phyloP scores from a whole-genome alignment of 1,139 yeast genomes.

The Eremothecium coryli region DNA sequence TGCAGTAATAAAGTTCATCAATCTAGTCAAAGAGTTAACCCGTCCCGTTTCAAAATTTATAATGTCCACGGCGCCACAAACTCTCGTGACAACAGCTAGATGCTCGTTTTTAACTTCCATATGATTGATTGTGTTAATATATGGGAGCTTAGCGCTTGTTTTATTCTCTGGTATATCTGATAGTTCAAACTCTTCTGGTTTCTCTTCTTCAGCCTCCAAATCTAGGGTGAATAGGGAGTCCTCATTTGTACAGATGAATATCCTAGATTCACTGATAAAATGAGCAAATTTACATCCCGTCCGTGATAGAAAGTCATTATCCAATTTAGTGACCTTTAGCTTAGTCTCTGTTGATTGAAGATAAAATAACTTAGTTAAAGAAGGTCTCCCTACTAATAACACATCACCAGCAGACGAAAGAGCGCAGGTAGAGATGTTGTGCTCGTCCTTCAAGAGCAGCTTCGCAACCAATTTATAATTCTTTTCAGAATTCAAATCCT shows the following conservation, averaged over 20 bases:
- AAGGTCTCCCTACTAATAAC: slow-evolving; percentile 63
- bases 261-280: slow-evolving; percentile 37
- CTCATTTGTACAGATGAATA: slow-evolving; percentile 55
- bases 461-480: slow-evolving; percentile 46
- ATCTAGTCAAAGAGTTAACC: slow-evolving; percentile 36
- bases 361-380: slow-evolving; percentile 60
- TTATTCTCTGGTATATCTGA: slow-evolving; percentile 30
- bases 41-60: slow-evolving; percentile 31
- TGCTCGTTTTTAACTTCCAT: slow-evolving; percentile 39
- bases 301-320: slow-evolving; percentile 35
- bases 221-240: slow-evolving; percentile 51
- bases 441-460: slow-evolving; percentile 64
- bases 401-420: slow-evolving; percentile 57
- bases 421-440: slow-evolving; percentile 65
- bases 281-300: slow-evolving; percentile 51
- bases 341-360: slow-evolving; percentile 38
- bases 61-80: slow-evolving; percentile 58
- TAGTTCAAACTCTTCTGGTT: slow-evolving; percentile 32
- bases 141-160: slow-evolving; percentile 28
- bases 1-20: slow-evolving; percentile 56
- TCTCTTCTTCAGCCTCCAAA: slow-evolving; percentile 39
- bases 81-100: slow-evolving; percentile 47
- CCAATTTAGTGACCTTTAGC: slow-evolving; percentile 43
- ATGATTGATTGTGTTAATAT: slow-evolving; percentile 42
- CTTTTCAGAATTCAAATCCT: slow-evolving; percentile 23